A percentile compares a stretch with the other conserved stretches of the same genome.
These are phyloP conservation scores for Phytopythium kandeliae DNA, from an alignment of 352 stramenopile genomes.

Conservation along the genomic window DNA sequence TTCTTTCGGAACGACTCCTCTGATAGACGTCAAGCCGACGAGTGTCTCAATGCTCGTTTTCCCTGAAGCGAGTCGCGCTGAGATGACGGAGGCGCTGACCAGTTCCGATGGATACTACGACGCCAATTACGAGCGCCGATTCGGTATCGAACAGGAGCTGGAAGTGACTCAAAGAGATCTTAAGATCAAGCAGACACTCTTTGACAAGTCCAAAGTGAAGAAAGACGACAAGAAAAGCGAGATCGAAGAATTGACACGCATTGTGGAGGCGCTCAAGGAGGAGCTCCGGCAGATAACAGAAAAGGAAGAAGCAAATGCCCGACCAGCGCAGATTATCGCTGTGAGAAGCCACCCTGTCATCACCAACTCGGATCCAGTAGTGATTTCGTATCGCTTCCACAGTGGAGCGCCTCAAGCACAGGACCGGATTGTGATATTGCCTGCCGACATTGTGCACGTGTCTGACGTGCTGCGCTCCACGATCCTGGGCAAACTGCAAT, in stretches of 20 bases:
- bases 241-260: constrained; percentile 9
- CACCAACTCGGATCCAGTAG: constrained; percentile 10
- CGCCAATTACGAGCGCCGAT: constrained; percentile 11
- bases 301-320: not conserved
- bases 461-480: constrained; percentile 38
- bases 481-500: constrained; percentile 43
- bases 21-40: constrained; percentile 48
- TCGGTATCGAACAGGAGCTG: constrained; percentile 30
- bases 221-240: constrained; percentile 11
- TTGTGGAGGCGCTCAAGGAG: constrained; percentile 11
- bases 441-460: constrained; percentile 36
- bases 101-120: constrained; percentile 21
- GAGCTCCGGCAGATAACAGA: constrained; percentile 3
- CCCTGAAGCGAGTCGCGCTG: constrained; percentile 12
- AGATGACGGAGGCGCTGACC: constrained; percentile 10
- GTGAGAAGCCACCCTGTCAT: constrained; percentile 7
- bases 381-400: constrained; percentile 31
- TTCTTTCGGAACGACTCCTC: constrained; percentile 43
- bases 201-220: constrained; percentile 15
- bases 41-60: constrained; percentile 33
- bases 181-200: not conserved
- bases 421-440: constrained; percentile 38
- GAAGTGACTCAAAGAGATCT: constrained; percentile 24
- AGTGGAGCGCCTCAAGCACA: constrained; percentile 14
- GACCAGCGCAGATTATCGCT: not conserved